phyloP scores from a whole-genome alignment of 441 rosid species.

The Sinapis alba region DNA sequence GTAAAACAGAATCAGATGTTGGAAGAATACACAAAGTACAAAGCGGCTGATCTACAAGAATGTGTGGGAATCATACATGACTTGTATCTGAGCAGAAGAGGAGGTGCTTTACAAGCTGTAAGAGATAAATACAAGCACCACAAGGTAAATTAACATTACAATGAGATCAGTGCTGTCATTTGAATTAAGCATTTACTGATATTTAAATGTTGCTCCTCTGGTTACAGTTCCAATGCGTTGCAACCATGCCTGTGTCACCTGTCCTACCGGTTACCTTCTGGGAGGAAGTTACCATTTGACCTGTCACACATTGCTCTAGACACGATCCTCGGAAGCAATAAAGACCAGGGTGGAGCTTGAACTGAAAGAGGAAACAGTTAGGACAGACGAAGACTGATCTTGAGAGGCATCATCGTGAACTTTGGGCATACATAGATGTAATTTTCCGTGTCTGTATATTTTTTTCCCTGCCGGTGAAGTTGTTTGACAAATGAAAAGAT shows the following conservation, averaged over 20 bases:
- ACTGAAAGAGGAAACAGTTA: neutral
- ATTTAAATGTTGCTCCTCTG: neutral
- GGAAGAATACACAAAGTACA: conserved; percentile 44
- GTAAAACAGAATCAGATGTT: conserved; percentile 42
- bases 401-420: neutral
- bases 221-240: conserved; percentile 68
- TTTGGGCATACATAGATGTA: neutral
- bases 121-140: conserved; percentile 76
- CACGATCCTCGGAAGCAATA: neutral
- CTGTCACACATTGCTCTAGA: conserved; percentile 9
- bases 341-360: neutral
- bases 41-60: conserved; percentile 50
- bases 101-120: conserved; percentile 54
- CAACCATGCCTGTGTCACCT: conserved; percentile 54
- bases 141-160: conserved; percentile 45
- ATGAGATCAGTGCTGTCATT: neutral
- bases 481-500: neutral
- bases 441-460: neutral
- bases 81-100: conserved; percentile 61
- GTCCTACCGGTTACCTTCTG: conserved; percentile 53
- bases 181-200: neutral
- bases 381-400: neutral
- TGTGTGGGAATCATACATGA: conserved; percentile 61
- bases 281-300: conserved; percentile 45
- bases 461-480: neutral